Conservation (phyloP, 2,329 filamentous ascomycete genomes). For the Penicillium corylophilum region DNA sequence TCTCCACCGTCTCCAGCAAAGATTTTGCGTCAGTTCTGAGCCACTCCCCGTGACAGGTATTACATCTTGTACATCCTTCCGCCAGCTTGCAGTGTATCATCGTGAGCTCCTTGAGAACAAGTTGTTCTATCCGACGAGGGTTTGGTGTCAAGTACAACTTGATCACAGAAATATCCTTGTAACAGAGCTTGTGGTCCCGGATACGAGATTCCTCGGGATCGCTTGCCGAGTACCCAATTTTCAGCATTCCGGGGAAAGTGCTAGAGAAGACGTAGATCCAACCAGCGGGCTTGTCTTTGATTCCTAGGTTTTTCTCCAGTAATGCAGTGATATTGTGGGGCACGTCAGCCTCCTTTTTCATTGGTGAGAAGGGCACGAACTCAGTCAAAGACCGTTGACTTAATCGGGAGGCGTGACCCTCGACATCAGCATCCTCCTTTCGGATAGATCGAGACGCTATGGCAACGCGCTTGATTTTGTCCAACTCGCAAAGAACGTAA, state of each 20-base stretch:
- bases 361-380: no score
- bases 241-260: background rate
- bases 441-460: no score
- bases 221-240: background rate
- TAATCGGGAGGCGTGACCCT: no score
- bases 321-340: background rate
- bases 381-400: no score
- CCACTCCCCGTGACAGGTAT: background rate
- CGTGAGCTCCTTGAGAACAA: conserved; percentile 1
- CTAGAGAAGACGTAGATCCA: conserved; percentile 2
- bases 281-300: background rate
- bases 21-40: background rate
- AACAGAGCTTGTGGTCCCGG: background rate
- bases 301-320: no score
- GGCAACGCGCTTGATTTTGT: no score
- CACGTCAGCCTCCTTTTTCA: no score
- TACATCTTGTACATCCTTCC: background rate
- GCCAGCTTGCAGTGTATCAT: background rate
- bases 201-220: background rate
- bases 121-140: conserved; percentile 1
- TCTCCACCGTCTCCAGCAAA: background rate
- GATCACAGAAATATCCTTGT: background rate
- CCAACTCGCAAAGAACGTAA: background rate
- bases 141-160: background rate
- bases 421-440: no score